phyloP scores from a whole-genome alignment of 2,329 filamentous ascomycete species.

The Leptographium galeiforme region DNA sequence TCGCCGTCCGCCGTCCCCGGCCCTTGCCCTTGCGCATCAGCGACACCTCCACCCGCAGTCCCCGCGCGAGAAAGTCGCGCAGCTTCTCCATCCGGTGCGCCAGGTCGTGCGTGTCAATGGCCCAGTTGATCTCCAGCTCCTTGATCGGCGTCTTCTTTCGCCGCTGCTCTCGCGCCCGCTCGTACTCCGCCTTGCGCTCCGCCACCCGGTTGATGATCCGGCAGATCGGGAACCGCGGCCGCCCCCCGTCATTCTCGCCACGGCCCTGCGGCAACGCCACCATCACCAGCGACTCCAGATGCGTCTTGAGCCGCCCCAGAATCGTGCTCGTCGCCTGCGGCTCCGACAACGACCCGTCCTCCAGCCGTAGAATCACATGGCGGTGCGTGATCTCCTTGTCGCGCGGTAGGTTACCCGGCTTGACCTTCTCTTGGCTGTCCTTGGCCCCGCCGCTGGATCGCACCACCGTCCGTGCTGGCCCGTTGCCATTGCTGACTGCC shows the following conservation, averaged over 20 bases:
- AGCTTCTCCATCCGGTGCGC: constrained; percentile 56
- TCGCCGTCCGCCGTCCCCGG: constrained; percentile 44
- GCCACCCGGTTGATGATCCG: constrained; percentile 50
- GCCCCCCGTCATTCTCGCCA: constrained; percentile 1
- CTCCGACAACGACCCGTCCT: constrained; percentile 23
- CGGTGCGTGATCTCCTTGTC: constrained; percentile 30
- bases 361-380: constrained; percentile 19
- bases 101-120: constrained; percentile 64
- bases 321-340: constrained; percentile 25
- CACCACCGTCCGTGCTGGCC: background rate
- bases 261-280: constrained; percentile 21
- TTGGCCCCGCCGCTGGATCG: background rate
- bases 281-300: constrained; percentile 27
- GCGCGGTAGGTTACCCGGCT: constrained; percentile 20
- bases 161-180: constrained; percentile 27
- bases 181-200: constrained; percentile 28
- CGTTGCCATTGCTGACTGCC: background rate
- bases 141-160: constrained; percentile 39
- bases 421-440: background rate
- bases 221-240: constrained; percentile 45
- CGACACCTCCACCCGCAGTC: constrained; percentile 60
- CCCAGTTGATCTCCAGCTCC: constrained; percentile 83
- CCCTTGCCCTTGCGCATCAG: constrained; percentile 53
- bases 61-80: constrained; percentile 56
- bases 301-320: constrained; percentile 23